Base-by-base conservation (phyloP, 225 moss, liverwort and hornwort genomes). In the Climacium dendroides region DNA sequence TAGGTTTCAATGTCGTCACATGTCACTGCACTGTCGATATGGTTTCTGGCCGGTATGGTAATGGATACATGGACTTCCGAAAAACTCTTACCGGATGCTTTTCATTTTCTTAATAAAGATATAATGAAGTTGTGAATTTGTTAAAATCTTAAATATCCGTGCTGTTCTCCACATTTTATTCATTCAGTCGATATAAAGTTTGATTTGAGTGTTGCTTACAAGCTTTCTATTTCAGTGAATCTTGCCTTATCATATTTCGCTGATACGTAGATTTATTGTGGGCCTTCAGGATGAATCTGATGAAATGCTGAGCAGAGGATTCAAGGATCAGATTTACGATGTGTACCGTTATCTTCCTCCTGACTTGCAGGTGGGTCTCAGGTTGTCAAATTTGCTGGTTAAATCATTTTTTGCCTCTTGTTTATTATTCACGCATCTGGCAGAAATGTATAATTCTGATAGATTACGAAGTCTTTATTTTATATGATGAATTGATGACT, bases 251-350 rank as follows among this genome's bases (percentile, higher is more conserved):
- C 70, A 63, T 74, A 48, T 74, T 85, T 50, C 43, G 24, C 65
- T 81, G 58, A 85, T 57, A 54, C 43, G 41, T 80, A 54, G 79
- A 62, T 79, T 89, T 80, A 58, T 74, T 75, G 81, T 89, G 89
- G 85, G 48, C 58, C 54, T 83, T 65, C 96, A 96, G 97, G 97
- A 96, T 84, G 97, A 97, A 91, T 97, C 96, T 70, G 97, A 96
- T 90, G 97, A 96, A 86, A 97, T 97, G 97, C 92, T 97, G 41
- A 97, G 96, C 92, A 94, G 97, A 86, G 97, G 96, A 57, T 97
- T 97, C 77, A 94, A 94, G 86, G 96, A 97, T 80, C 97, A 97
- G 90, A 97, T 97, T 83, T 97, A 97, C 55, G 96, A 97, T 87
- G 97, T 97, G 14, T 97, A 97, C 72, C 93, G 96, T 85, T 97